A percentile compares a stretch with the other conserved stretches of the same genome.
Conservation (phyloP, 192 early-diverging fungal species). For the Backusella morwellensis region DNA sequence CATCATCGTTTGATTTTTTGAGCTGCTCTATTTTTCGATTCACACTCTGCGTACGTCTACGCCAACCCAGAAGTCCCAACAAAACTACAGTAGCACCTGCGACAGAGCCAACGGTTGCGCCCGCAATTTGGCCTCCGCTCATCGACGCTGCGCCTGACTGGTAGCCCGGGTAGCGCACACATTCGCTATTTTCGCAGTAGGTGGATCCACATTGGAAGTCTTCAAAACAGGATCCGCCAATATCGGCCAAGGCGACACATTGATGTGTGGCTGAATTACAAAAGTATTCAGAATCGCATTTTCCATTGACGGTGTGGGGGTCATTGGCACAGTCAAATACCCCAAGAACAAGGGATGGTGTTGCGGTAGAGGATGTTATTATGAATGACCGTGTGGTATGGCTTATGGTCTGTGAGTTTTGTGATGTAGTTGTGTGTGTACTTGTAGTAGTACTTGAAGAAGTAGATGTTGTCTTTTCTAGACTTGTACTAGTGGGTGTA, state of each 20-base stretch:
- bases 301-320: not conserved
- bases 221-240: not conserved
- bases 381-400: not conserved
- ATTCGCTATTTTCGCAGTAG: not conserved
- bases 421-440: not conserved
- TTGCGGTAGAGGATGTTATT: not conserved
- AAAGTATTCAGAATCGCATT: not conserved
- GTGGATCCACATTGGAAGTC: not conserved
- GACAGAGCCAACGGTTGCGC: not conserved
- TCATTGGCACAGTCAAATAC: not conserved
- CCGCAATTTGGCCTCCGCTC: not conserved
- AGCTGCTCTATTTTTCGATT: not conserved
- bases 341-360: not conserved
- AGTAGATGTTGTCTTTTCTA: not conserved
- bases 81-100: not conserved
- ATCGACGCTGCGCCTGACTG: not conserved
- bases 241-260: not conserved
- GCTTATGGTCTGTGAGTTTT: not conserved
- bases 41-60: not conserved
- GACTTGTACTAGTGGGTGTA: not conserved
- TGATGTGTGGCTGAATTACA: not conserved
- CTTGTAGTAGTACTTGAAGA: not conserved
- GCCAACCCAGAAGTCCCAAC: not conserved
- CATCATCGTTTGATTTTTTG: not conserved
- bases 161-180: not conserved